phyloP scores from a whole-genome alignment of 2,329 filamentous ascomycete species.

The Aspergillus pseudoviridinutans region DNA sequence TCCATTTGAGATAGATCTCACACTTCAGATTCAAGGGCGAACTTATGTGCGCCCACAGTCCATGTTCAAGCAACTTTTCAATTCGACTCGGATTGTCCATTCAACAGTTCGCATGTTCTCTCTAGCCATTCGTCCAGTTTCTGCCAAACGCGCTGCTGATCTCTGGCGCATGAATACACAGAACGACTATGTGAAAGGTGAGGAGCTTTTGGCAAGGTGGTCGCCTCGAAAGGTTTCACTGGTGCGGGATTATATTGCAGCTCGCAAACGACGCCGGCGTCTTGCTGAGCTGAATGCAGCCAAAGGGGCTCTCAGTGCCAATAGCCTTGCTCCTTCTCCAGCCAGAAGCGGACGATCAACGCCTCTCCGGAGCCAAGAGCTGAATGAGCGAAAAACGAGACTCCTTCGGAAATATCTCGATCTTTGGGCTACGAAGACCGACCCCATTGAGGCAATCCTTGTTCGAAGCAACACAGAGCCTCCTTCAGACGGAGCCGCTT shows the following conservation, averaged over 20 bases:
- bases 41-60: slow-evolving; percentile 81
- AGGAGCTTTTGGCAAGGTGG: slow-evolving; percentile 83
- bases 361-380: slow-evolving; percentile 31
- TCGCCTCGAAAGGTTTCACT: slow-evolving; percentile 83
- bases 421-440: slow-evolving; percentile 40
- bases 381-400: slow-evolving; percentile 35
- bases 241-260: slow-evolving; percentile 78
- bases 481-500: slow-evolving; percentile 34
- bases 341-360: slow-evolving; percentile 34
- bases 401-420: slow-evolving; percentile 41
- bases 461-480: slow-evolving; percentile 44
- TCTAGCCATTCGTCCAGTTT: slow-evolving; percentile 77
- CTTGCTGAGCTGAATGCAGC: slow-evolving; percentile 73
- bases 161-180: slow-evolving; percentile 95
- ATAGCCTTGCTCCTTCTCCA: slow-evolving; percentile 34
- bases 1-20: slow-evolving; percentile 76
- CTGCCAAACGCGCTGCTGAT: slow-evolving; percentile 86
- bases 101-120: slow-evolving; percentile 85
- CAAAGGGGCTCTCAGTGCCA: slow-evolving; percentile 41
- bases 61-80: slow-evolving; percentile 83
- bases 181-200: slow-evolving; percentile 93
- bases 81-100: slow-evolving; percentile 77
- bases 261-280: slow-evolving; percentile 69
- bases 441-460: slow-evolving; percentile 41
- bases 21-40: slow-evolving; percentile 77